Conservation (phyloP, 1,284 basidiomycete genomes). For the Ustilago trichophora region DNA sequence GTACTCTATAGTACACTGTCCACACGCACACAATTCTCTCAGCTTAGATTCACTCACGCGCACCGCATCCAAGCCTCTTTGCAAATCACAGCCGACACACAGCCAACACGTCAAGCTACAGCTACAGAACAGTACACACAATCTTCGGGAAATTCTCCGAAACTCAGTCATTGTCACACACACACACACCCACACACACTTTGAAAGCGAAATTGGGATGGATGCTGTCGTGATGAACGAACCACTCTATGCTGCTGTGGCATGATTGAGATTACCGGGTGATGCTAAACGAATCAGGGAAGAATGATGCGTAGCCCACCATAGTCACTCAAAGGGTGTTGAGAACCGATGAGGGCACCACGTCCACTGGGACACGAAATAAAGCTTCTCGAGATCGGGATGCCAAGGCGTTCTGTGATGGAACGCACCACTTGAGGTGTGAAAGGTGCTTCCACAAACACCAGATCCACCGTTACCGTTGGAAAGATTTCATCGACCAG, state of each 20-base stretch:
- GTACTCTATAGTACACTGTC: too few relatives aligned
- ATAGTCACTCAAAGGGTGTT: constrained; percentile 34
- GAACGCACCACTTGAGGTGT: constrained; percentile 34
- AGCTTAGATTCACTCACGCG: too few relatives aligned
- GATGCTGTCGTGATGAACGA: too few relatives aligned
- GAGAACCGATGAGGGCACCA: constrained; percentile 19
- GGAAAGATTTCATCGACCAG: constrained; percentile 57
- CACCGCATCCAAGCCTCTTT: not conserved
- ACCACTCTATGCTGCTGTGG: too few relatives aligned
- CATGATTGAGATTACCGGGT: constrained; percentile 30
- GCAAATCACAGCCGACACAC: not conserved
- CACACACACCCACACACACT: too few relatives aligned
- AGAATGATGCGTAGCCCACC: constrained; percentile 48
- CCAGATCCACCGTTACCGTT: constrained; percentile 53
- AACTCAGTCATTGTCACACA: too few relatives aligned
- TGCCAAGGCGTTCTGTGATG: constrained; percentile 26
- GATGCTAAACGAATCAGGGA: constrained; percentile 1
- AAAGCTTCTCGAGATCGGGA: constrained; percentile 38
- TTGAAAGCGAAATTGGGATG: too few relatives aligned
- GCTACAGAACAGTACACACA: too few relatives aligned
- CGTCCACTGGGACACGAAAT: constrained; percentile 47
- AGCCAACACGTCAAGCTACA: too few relatives aligned
- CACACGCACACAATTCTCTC: too few relatives aligned
- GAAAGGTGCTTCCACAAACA: constrained; percentile 53
- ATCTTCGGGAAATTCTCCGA: too few relatives aligned